Evolutionary conservation across 2,329 filamentous ascomycete genomes (phyloP).

Genomic region (Claviceps monticola): DNA sequence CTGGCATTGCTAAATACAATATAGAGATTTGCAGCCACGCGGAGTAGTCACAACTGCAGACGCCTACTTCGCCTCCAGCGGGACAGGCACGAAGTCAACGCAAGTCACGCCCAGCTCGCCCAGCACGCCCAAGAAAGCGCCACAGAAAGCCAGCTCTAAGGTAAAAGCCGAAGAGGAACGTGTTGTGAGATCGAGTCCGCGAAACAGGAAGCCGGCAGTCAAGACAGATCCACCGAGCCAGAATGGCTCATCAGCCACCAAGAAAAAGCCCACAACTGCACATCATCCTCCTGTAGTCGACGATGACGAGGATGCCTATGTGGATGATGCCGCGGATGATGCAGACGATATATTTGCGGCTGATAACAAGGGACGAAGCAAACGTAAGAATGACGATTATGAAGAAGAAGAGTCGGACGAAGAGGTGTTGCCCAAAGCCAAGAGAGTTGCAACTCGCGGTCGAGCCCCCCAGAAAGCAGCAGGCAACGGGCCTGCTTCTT

Average conservation of each 20-base stretch:
- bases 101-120: slow-evolving; percentile 14
- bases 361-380: slow-evolving; percentile 50
- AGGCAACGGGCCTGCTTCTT: slow-evolving; percentile 18
- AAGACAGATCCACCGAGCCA: slow-evolving; percentile 16
- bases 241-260: slow-evolving; percentile 18
- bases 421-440: slow-evolving; percentile 47
- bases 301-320: slow-evolving; percentile 39
- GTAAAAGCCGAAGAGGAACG: slow-evolving; percentile 24
- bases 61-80: slow-evolving; percentile 41
- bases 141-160: slow-evolving; percentile 28
- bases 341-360: slow-evolving; percentile 75
- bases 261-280: slow-evolving; percentile 28
- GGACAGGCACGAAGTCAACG: slow-evolving; percentile 24
- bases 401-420: slow-evolving; percentile 63
- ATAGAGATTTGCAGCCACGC: slow-evolving; percentile 27
- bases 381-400: slow-evolving; percentile 61
- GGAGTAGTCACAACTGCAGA: slow-evolving; percentile 40
- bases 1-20: not conserved
- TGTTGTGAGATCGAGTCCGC: slow-evolving; percentile 39
- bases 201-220: slow-evolving; percentile 26
- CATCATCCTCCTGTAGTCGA: slow-evolving; percentile 27
- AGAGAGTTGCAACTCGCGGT: slow-evolving; percentile 36
- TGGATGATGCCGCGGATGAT: slow-evolving; percentile 56
- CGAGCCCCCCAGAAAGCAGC: slow-evolving; percentile 11
- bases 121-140: slow-evolving; percentile 16